These are phyloP conservation scores for Marasmius fiardii DNA, from an alignment of 1,284 basidiomycete genomes.

Conservation along the genomic window DNA sequence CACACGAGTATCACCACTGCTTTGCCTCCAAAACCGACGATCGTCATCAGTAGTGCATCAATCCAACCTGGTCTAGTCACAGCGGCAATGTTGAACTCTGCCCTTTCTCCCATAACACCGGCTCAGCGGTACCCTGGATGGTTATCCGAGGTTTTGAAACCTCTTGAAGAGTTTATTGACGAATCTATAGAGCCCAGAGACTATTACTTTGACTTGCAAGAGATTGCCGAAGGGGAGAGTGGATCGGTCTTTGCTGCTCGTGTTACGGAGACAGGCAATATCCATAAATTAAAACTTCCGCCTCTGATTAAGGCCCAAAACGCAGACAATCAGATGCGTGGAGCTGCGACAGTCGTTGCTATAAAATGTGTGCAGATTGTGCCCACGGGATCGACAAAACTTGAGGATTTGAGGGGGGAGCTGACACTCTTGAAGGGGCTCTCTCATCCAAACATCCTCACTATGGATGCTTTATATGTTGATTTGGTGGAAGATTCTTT, in stretches of 20 bases:
- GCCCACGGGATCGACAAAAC: constrained; percentile 56
- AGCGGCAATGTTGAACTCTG: constrained; percentile 8
- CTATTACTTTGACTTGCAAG: constrained; percentile 60
- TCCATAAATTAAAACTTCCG: constrained; percentile 33
- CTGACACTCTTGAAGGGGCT: constrained; percentile 52
- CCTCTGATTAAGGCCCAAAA: constrained; percentile 32
- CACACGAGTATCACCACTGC: not conserved
- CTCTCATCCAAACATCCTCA: constrained; percentile 57
- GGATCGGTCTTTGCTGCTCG: constrained; percentile 69
- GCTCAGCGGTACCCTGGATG: constrained; percentile 46
- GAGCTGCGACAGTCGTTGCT: constrained; percentile 50
- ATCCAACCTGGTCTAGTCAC: constrained; percentile 6
- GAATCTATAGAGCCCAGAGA: constrained; percentile 55
- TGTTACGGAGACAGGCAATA: constrained; percentile 31
- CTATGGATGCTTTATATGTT: constrained; percentile 67
- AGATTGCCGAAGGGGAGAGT: constrained; percentile 78
- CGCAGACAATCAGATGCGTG: constrained; percentile 27
- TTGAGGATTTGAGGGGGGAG: constrained; percentile 59
- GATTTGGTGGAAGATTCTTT: constrained; percentile 61
- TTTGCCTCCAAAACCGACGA: constrained; percentile 26
- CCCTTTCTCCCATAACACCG: constrained; percentile 13
- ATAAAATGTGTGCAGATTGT: constrained; percentile 68
- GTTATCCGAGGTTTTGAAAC: constrained; percentile 56
- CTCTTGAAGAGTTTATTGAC: constrained; percentile 62
- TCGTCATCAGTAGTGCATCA: constrained; percentile 28